These are phyloP conservation scores for Eustoma russellianum DNA, from an alignment of 257 asterid genomes.

Conservation along the genomic window DNA sequence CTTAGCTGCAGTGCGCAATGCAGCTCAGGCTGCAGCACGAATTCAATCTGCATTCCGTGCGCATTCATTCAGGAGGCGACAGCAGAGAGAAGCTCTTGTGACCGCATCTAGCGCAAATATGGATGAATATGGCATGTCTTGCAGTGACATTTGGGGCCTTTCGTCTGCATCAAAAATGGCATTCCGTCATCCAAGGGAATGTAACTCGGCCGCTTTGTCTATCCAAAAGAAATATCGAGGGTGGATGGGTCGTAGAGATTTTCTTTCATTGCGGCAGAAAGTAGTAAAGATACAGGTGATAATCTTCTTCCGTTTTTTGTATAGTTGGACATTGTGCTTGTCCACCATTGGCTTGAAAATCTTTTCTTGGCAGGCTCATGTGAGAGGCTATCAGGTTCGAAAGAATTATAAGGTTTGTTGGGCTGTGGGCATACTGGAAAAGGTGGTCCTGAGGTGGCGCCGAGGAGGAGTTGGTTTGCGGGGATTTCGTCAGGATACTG, in stretches of 20 bases:
- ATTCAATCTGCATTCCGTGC: slow-evolving; percentile 96
- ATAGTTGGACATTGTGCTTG: too few relatives aligned
- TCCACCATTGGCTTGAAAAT: background rate
- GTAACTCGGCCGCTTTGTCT: slow-evolving; percentile 69
- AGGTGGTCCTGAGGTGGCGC: slow-evolving; percentile 85
- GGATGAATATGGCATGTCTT: slow-evolving; percentile 40
- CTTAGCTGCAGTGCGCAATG: slow-evolving; percentile 78
- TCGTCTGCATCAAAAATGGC: slow-evolving; percentile 59
- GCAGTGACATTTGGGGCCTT: slow-evolving; percentile 40
- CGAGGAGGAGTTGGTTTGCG: slow-evolving; percentile 77
- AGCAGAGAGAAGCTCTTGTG: slow-evolving; percentile 33
- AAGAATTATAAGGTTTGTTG: slow-evolving; percentile 69
- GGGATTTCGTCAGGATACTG: slow-evolving; percentile 57
- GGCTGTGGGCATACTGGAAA: slow-evolving; percentile 93
- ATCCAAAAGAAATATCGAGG: slow-evolving; percentile 92
- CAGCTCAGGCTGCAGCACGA: slow-evolving; percentile 92
- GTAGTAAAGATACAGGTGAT: slow-evolving; percentile 92
- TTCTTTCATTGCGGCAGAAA: slow-evolving; percentile 75
- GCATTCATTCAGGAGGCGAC: slow-evolving; percentile 83
- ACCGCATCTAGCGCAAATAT: slow-evolving; percentile 22
- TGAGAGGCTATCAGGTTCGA: slow-evolving; percentile 87
- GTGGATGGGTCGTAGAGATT: slow-evolving; percentile 83
- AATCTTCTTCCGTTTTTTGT: background rate
- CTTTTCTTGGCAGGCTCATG: slow-evolving; percentile 64
- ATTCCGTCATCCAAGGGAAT: slow-evolving; percentile 44